These are phyloP conservation scores for Suhomyces xylopsoci DNA, from an alignment of 805 yeast species.

Conservation along the genomic window DNA sequence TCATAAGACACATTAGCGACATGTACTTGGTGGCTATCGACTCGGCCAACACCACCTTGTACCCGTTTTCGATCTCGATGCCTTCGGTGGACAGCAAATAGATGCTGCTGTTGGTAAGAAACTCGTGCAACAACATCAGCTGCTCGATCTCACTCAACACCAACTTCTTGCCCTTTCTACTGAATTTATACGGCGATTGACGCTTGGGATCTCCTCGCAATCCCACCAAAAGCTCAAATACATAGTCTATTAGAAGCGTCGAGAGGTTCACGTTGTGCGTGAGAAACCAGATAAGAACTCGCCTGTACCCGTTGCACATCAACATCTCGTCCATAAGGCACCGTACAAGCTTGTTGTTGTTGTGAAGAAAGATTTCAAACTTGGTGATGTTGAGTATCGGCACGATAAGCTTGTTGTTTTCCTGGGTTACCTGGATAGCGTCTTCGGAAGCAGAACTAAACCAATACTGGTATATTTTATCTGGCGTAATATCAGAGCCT, in stretches of 20 bases:
- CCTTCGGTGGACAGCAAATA: constrained; percentile 33
- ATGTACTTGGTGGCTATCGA: constrained; percentile 43
- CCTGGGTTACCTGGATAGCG: constrained; percentile 21
- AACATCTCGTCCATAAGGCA: constrained; percentile 65
- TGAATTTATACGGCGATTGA: constrained; percentile 37
- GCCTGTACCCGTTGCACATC: constrained; percentile 63
- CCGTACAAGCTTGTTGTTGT: constrained; percentile 52
- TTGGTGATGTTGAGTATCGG: constrained; percentile 33
- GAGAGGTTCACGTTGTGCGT: constrained; percentile 57
- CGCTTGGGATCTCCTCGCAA: constrained; percentile 45
- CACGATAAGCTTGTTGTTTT: constrained; percentile 25
- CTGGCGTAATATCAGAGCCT: constrained; percentile 39
- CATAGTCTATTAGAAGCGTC: constrained; percentile 56
- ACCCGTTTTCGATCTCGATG: constrained; percentile 26
- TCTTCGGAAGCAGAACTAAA: constrained; percentile 30
- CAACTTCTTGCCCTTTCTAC: constrained; percentile 53
- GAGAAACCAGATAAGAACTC: constrained; percentile 64
- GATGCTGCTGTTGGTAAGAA: constrained; percentile 49
- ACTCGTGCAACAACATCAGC: constrained; percentile 68
- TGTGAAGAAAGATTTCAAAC: constrained; percentile 51
- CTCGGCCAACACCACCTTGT: constrained; percentile 27
- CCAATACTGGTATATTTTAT: constrained; percentile 48
- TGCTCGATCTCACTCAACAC: constrained; percentile 56
- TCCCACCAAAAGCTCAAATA: constrained; percentile 57
- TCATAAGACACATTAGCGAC: constrained; percentile 60